A percentile compares a stretch with the other conserved stretches of the same genome.
phyloP scores from a whole-genome alignment of 352 stramenopile species.

The Peronospora farinosa region DNA sequence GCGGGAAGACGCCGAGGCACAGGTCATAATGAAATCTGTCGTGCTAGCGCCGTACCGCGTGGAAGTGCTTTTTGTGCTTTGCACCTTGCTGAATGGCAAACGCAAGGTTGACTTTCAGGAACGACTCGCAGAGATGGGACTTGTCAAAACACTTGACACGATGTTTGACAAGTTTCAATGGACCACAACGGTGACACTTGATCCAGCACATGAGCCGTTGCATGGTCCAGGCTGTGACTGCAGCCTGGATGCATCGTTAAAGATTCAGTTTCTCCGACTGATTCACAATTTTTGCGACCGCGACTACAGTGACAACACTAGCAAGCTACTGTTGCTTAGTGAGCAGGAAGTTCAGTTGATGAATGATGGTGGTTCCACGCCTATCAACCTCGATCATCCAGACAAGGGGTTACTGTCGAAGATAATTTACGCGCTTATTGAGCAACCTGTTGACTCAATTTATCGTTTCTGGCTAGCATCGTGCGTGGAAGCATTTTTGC shows the following conservation, averaged over 20 bases:
- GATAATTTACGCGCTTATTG: constrained; percentile 84
- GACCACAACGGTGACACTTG: constrained; percentile 40
- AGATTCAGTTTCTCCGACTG: constrained; percentile 93
- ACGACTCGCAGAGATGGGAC: constrained; percentile 75
- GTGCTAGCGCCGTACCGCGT: constrained; percentile 90
- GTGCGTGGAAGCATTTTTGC: constrained; percentile 93
- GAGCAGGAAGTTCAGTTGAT: constrained; percentile 55
- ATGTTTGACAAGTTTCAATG: constrained; percentile 95
- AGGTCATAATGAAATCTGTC: constrained; percentile 90
- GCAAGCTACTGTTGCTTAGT: constrained; percentile 78
- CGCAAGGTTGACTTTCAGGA: constrained; percentile 91
- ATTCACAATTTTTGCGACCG: constrained; percentile 96
- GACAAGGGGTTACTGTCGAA: constrained; percentile 88
- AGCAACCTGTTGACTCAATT: constrained; percentile 89
- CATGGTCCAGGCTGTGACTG: constrained; percentile 89
- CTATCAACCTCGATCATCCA: constrained; percentile 58
- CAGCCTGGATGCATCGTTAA: constrained; percentile 90
- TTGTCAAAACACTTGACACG: constrained; percentile 86
- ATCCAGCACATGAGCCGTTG: constrained; percentile 46
- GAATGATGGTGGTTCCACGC: constrained; percentile 33
- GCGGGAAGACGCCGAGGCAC: constrained; percentile 60
- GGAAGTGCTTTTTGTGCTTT: constrained; percentile 95
- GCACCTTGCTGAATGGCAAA: constrained; percentile 91
- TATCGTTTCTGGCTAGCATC: constrained; percentile 95
- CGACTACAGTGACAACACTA: constrained; percentile 83